These are phyloP conservation scores for Cymbidium sinense DNA, from an alignment of 106 monocot genomes.

Conservation along the genomic window DNA sequence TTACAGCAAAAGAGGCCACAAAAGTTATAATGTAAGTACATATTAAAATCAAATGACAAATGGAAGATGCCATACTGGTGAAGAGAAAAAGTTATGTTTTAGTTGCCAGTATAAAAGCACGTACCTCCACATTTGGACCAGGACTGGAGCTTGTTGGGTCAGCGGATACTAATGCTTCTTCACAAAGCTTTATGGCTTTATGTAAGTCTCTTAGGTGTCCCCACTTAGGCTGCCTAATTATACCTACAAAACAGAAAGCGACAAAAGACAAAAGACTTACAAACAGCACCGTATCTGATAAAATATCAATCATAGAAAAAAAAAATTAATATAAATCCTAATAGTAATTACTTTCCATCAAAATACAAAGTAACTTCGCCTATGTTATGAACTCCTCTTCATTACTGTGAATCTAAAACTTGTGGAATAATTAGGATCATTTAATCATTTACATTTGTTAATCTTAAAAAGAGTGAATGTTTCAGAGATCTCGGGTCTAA, in stretches of 20 bases:
- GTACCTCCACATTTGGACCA: constrained; percentile 77
- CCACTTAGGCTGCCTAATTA: constrained; percentile 91
- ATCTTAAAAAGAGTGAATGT: too few species aligned
- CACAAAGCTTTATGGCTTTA: constrained; percentile 80
- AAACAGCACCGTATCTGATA: neutral
- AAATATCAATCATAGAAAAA: neutral
- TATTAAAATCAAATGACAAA: neutral
- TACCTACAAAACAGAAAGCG: constrained; percentile 8
- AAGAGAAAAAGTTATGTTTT: neutral
- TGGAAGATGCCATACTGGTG: neutral
- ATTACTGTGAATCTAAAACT: neutral
- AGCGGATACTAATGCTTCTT: constrained; percentile 61
- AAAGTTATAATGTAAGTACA: neutral
- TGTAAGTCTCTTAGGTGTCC: constrained; percentile 88
- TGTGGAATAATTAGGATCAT: neutral
- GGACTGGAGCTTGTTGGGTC: constrained; percentile 67
- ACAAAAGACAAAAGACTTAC: neutral
- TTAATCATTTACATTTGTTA: neutral
- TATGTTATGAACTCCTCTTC: neutral
- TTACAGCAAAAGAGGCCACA: neutral
- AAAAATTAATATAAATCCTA: neutral
- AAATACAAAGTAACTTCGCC: neutral
- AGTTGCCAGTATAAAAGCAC: neutral
- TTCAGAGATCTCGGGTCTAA: too few species aligned
- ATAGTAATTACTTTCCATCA: neutral